Percentiles rank a stretch among this genome's conserved stretches.
phyloP scores from a whole-genome alignment of 495 filamentous ascomycete genomes.

The Penicillium tannophilum region DNA sequence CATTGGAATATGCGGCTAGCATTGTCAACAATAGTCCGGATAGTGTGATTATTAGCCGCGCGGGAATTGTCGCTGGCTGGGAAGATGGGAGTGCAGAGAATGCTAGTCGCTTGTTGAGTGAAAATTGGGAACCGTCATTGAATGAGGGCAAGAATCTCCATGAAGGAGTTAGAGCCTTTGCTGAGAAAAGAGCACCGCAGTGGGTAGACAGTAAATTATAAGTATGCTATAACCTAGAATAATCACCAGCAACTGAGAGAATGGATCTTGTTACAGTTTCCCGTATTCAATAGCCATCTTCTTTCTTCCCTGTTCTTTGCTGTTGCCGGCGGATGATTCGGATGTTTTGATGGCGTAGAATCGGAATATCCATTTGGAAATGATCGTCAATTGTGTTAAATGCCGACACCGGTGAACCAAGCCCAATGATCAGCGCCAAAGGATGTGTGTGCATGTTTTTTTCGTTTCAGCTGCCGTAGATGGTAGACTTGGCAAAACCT shows the following conservation, averaged over 20 bases:
- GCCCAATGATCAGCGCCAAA: neutral
- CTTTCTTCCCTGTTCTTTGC: neutral
- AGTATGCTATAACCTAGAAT: neutral
- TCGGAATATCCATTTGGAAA: neutral
- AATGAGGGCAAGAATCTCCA: constrained; percentile 66
- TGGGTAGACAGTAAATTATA: constrained; percentile 75
- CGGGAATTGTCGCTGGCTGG: constrained; percentile 64
- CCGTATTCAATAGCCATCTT: neutral
- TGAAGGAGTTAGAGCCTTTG: constrained; percentile 72
- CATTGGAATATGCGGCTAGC: constrained; percentile 44
- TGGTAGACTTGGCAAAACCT: too few species aligned
- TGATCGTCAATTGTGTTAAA: neutral
- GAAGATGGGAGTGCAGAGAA: constrained; percentile 62
- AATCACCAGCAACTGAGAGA: neutral
- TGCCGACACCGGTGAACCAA: constrained; percentile 1
- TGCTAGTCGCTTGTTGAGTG: constrained; percentile 30
- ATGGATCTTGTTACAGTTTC: neutral
- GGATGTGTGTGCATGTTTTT: too few species aligned
- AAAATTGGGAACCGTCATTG: constrained; percentile 51
- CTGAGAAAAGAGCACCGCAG: constrained; percentile 67
- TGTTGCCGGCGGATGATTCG: neutral
- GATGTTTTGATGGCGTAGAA: neutral
- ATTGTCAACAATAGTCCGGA: constrained; percentile 60
- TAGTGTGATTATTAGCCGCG: constrained; percentile 61
- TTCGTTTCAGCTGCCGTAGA: too few species aligned